phyloP scores from a whole-genome alignment of 139 green algal genomes.

The Pleodorina starrii region DNA sequence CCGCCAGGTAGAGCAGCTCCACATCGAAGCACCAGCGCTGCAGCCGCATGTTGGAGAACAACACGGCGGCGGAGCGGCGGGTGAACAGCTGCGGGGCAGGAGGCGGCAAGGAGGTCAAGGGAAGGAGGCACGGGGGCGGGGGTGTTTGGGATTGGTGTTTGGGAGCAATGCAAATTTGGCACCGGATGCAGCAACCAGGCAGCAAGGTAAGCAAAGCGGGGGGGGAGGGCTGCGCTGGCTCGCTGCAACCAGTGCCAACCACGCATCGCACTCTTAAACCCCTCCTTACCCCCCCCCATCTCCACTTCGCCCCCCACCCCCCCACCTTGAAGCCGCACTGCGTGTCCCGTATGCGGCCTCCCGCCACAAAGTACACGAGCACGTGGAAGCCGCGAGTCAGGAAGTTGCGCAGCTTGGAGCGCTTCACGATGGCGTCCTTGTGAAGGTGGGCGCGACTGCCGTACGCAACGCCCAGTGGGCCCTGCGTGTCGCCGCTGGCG shows the following conservation, averaged over 20 bases:
- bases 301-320: too few species aligned
- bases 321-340: constrained; percentile 97
- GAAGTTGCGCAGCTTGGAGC: constrained; percentile 84
- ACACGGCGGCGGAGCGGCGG: constrained; percentile 73
- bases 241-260: too few species aligned
- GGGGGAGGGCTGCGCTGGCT: too few species aligned
- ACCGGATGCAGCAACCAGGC: too few species aligned
- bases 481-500: constrained; percentile 17
- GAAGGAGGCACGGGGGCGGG: too few species aligned
- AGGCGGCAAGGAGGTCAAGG: too few species aligned
- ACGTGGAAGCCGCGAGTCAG: constrained; percentile 92
- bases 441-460: constrained; percentile 85
- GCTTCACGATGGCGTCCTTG: constrained; percentile 71
- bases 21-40: constrained; percentile 99
- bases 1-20: constrained; percentile 92
- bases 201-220: too few species aligned
- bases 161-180: too few species aligned
- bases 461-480: constrained; percentile 63
- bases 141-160: too few species aligned
- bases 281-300: too few species aligned
- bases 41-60: constrained; percentile 94
- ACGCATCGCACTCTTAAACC: too few species aligned
- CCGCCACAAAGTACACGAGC: constrained; percentile 87
- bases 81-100: constrained; percentile 87
- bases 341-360: constrained; percentile 84